These are phyloP conservation scores for Talaromyces piceae DNA, from an alignment of 2,329 filamentous ascomycete species.

Conservation along the genomic window DNA sequence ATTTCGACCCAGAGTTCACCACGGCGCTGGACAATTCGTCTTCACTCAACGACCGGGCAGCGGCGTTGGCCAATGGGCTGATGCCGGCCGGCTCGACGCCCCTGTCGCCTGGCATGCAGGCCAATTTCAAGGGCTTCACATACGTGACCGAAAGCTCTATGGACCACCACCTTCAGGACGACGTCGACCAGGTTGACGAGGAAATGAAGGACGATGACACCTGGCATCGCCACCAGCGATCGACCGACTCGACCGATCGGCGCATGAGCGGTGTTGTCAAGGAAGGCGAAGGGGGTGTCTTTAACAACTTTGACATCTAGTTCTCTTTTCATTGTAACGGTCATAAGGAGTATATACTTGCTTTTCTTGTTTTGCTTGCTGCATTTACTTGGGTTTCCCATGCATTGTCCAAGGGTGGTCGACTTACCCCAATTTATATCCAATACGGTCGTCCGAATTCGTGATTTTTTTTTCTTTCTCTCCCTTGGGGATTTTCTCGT, in stretches of 20 bases:
- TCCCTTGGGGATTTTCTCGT: too few relatives aligned
- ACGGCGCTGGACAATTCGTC: constrained; percentile 81
- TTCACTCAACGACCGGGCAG: constrained; percentile 85
- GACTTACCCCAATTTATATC: constrained; percentile 1
- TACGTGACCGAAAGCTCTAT: constrained; percentile 97
- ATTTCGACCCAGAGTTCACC: constrained; percentile 98
- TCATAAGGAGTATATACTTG: constrained; percentile 29
- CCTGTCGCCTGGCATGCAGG: constrained; percentile 89
- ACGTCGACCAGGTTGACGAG: constrained; percentile 37
- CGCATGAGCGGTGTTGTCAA: constrained; percentile 39
- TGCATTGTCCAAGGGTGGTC: constrained; percentile 9
- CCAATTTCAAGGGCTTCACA: constrained; percentile 96
- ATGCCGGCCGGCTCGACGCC: constrained; percentile 87
- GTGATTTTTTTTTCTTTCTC: too few relatives aligned
- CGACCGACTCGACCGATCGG: constrained; percentile 27
- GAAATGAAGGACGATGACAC: constrained; percentile 33
- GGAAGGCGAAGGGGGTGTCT: constrained; percentile 35
- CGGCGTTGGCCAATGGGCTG: constrained; percentile 69
- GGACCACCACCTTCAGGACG: constrained; percentile 49
- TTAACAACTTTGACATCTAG: constrained; percentile 41
- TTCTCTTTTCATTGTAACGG: constrained; percentile 29
- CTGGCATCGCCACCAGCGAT: constrained; percentile 27
- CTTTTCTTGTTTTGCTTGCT: constrained; percentile 12
- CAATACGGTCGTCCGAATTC: neutral
- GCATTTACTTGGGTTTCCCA: constrained; percentile 12